Evolutionary conservation across 805 yeast species (phyloP), one percentile per base, ranked within the genome.

Genomic region (Saturnispora quitensis): DNA sequence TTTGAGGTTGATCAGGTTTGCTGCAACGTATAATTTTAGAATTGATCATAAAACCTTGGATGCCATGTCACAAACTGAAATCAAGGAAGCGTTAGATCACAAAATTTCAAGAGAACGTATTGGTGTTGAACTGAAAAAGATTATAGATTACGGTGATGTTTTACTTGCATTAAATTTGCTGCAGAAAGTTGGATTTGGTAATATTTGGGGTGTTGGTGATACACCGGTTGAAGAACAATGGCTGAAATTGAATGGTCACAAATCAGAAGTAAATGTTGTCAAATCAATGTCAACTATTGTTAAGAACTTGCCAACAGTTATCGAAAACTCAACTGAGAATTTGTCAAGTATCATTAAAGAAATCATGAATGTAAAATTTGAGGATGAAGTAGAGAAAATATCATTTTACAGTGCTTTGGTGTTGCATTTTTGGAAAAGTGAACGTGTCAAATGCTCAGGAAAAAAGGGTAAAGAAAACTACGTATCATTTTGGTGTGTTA

Each of bases 61-160:
- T 1, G 85, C 91, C 0, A 89, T 93, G 96, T 71, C 65, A 35
- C 73, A 75, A 36, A 66, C 69, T 1, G 75, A 73, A 8, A 80
- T 91, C 48, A 80, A 78, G 56, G 55, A 62, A 0, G 82, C 86
- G 2, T 73, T 93, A 46, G 65, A 73, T 18, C 73, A 76, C 28
- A 93, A 93, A 61, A 89, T 93, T 47, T 86, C 96, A 52, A 74
- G 93, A 50, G 99, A 93, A 65, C 74, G 99, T 56, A 81, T 93
- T 17, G 97, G 97, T 3, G 81, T 79, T 5, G 99, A 93, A 62
- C 66, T 90, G 47, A 82, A 76, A 44, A 93, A 93, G 65, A 84
- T 84, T 40, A 69, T 91, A n/a, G 66, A 67, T n/a, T 79, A 89
- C 6, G 62, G 69, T 7, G 74, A 82, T 58, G 86, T 90, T 0